These are phyloP conservation scores for Xylariales sp. DNA, from an alignment of 2,329 filamentous ascomycete species.

Conservation along the genomic window DNA sequence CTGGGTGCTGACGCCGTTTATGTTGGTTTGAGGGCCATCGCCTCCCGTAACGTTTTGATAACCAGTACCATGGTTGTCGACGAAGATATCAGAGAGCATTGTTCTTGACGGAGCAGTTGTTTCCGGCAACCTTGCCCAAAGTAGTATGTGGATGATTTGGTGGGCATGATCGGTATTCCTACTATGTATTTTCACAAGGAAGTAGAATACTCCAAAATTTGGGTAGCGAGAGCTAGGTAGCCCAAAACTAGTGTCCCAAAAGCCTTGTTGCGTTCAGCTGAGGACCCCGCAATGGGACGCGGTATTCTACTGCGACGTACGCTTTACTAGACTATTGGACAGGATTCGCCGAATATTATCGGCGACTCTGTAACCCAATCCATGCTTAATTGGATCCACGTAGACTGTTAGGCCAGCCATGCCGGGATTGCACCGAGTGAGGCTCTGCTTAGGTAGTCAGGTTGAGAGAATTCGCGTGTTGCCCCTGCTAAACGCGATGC, in stretches of 20 bases:
- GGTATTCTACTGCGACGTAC: not conserved
- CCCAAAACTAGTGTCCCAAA: too few species aligned
- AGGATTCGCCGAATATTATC: too few species aligned
- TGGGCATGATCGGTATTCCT: too few species aligned
- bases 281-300: not conserved
- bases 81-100: not conserved
- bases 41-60: slow-evolving; percentile 2
- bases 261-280: not conserved
- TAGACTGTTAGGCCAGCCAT: too few species aligned
- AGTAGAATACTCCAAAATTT: not conserved
- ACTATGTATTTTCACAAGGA: not conserved
- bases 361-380: too few species aligned
- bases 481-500: too few species aligned
- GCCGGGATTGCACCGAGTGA: too few species aligned
- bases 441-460: too few species aligned
- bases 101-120: not conserved
- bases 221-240: not conserved
- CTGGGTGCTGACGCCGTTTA: slow-evolving; percentile 1
- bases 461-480: too few species aligned
- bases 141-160: not conserved
- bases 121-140: too few species aligned
- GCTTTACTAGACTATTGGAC: too few species aligned
- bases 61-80: not conserved
- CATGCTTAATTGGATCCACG: too few species aligned
- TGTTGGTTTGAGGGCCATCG: slow-evolving; percentile 1